Evolutionary conservation across 305 asterid genomes (phyloP), one percentile per base, ranked within the genome.

Genomic region (Solanum hybrid): DNA sequence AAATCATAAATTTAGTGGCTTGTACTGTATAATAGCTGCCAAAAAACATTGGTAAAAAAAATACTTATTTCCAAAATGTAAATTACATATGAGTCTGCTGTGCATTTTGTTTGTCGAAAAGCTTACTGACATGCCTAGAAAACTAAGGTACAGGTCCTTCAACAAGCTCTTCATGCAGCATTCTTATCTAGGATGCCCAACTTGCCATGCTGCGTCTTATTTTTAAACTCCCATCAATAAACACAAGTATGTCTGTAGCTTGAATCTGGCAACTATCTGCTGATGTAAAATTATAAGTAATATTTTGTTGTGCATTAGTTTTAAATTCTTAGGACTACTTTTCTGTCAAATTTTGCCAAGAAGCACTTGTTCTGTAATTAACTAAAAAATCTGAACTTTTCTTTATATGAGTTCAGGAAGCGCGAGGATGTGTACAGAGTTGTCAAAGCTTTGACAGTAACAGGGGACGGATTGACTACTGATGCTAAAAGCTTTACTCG

Each of bases 361-460:
- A 87, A 80, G 72, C 31, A 83, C 14, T 41, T 83, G 73, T 29
- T 7, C 85, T 34, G 31, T 78, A 78, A 57, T 89, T 36, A 29
- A 45, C 27, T 37, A 14, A 79, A 65, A 77, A 2, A 72, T 88
- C 88, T 81, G 89, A 89, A 75, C 75, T 61, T 86, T 78, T 70
- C 37, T 51, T 73, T 57, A 86, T 93, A 82, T 79, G 89, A 91
- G 89, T 93, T 89, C 96, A 97, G 99, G 87, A 95, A 93, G 92
- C 98, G 97, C 70, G 98, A 97, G 92, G 99, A 96, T 92, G 95
- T 96, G 89, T 97, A 97, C 92, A 98, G 97, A 87, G 98, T 94
- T 92, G 90, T 97, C 89, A 96, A 95, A 93, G 93, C 99, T 92
- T 94, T 96, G 90, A 88, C 94, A 90, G 92, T 94, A 87, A 94